Evolutionary conservation across 2,329 filamentous ascomycete genomes (phyloP).

Genomic region (Xylaria sp.): DNA sequence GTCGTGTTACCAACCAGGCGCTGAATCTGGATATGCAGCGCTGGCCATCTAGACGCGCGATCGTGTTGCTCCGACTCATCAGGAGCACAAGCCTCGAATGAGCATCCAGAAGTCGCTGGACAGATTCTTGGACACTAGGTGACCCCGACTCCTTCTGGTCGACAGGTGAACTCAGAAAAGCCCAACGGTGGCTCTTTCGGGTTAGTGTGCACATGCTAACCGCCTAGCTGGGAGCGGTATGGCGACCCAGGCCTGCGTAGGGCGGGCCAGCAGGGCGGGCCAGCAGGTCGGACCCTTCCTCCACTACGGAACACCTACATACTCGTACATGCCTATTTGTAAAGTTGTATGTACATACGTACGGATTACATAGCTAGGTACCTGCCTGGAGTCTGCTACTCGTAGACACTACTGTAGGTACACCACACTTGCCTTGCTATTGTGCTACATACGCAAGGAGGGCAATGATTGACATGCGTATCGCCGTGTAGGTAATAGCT

Average conservation of each 20-base stretch:
- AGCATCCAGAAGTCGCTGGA: not conserved
- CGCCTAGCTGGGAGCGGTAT: not conserved
- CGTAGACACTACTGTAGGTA: too few species aligned
- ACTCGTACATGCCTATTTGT: too few species aligned
- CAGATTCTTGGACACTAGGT: too few species aligned
- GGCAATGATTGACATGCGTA: not conserved
- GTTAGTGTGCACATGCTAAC: not conserved
- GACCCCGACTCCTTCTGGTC: not conserved
- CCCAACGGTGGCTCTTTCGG: not conserved
- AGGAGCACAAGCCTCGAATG: not conserved
- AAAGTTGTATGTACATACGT: too few species aligned
- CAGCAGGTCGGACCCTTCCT: too few species aligned
- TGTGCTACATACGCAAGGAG: not conserved
- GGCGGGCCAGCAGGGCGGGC: too few species aligned
- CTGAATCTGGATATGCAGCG: not conserved
- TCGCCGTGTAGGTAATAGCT: not conserved
- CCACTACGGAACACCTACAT: too few species aligned
- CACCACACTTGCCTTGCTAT: too few species aligned
- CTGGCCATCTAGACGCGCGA: too few species aligned
- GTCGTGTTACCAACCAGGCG: not conserved
- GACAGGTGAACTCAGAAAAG: not conserved
- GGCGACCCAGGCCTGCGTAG: not conserved
- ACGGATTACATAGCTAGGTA: too few species aligned
- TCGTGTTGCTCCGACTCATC: too few species aligned
- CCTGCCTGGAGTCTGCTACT: too few species aligned